These are phyloP conservation scores for Aureobasidium sp. DNA, from an alignment of 2,329 filamentous ascomycete genomes.

Conservation along the genomic window DNA sequence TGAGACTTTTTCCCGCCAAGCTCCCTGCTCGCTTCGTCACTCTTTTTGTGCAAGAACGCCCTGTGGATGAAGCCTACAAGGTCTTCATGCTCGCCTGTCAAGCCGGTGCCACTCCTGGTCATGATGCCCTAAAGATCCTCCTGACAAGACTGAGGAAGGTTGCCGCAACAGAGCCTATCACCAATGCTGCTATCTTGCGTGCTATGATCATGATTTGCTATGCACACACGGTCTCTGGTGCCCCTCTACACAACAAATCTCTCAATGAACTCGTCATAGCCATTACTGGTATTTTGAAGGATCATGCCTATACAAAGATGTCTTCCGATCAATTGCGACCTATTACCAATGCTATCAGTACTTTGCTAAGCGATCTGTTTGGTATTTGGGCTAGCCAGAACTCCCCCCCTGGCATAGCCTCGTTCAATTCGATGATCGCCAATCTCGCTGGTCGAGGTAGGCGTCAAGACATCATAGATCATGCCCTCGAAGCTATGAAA, in stretches of 20 bases:
- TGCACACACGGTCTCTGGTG: slow-evolving; percentile 34
- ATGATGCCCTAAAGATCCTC: slow-evolving; percentile 26
- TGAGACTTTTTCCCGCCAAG: slow-evolving; percentile 39
- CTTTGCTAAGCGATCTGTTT: slow-evolving; percentile 23
- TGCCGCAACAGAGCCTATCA: neutral
- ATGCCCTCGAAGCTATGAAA: slow-evolving; percentile 24
- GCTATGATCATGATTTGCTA: slow-evolving; percentile 36
- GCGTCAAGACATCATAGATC: slow-evolving; percentile 23
- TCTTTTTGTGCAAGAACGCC: slow-evolving; percentile 38
- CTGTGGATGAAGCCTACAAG: slow-evolving; percentile 39
- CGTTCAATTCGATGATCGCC: slow-evolving; percentile 32
- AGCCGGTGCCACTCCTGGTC: slow-evolving; percentile 31
- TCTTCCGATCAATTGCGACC: slow-evolving; percentile 17
- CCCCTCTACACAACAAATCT: slow-evolving; percentile 28
- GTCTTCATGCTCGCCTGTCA: slow-evolving; percentile 42
- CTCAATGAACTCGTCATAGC: slow-evolving; percentile 32
- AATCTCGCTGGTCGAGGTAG: slow-evolving; percentile 27
- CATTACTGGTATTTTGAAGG: slow-evolving; percentile 24
- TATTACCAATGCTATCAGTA: slow-evolving; percentile 21
- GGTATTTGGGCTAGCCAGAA: slow-evolving; percentile 24
- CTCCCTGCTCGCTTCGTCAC: slow-evolving; percentile 37
- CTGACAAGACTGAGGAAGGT: slow-evolving; percentile 25
- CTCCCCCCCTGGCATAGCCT: slow-evolving; percentile 20
- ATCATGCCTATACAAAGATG: slow-evolving; percentile 17
- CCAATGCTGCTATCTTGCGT: slow-evolving; percentile 23